These are phyloP conservation scores for Geotrichum histeridarum DNA, from an alignment of 1,139 yeast species.

Conservation along the genomic window DNA sequence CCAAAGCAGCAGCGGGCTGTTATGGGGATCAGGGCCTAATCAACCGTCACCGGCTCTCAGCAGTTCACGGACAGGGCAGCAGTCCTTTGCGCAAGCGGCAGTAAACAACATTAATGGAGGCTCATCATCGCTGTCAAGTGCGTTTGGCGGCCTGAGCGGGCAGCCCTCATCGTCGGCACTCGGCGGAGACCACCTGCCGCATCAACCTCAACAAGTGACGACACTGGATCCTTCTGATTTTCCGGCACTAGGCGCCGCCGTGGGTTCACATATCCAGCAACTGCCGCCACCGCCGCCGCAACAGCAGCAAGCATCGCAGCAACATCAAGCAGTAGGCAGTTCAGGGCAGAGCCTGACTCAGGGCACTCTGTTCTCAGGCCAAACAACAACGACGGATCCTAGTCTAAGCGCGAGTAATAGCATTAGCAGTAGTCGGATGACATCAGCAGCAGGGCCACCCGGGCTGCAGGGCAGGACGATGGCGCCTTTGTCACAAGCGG, in stretches of 20 bases:
- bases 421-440: conserved; percentile 14
- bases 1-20: conserved; percentile 1
- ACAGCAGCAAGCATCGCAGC: conserved; percentile 19
- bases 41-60: conserved; percentile 2
- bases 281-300: conserved; percentile 11
- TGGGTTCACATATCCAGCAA: conserved; percentile 17
- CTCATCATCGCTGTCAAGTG: background rate
- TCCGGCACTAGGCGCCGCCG: conserved; percentile 17
- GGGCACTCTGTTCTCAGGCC: too few species aligned
- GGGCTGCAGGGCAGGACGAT: conserved; percentile 8
- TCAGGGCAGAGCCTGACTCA: too few species aligned
- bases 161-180: background rate
- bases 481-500: conserved; percentile 6
- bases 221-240: conserved; percentile 1
- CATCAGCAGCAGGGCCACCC: conserved; percentile 12
- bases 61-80: conserved; percentile 1
- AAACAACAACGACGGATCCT: too few species aligned
- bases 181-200: background rate
- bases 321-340: background rate
- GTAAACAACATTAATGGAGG: conserved; percentile 16
- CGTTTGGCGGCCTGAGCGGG: background rate
- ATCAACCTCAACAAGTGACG: background rate
- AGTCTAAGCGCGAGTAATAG: conserved; percentile 14
- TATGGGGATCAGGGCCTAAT: conserved; percentile 12
- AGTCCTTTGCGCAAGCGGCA: conserved; percentile 23